Conservation (phyloP, 1,139 yeast species). For the Geotrichum phurueaensis region DNA sequence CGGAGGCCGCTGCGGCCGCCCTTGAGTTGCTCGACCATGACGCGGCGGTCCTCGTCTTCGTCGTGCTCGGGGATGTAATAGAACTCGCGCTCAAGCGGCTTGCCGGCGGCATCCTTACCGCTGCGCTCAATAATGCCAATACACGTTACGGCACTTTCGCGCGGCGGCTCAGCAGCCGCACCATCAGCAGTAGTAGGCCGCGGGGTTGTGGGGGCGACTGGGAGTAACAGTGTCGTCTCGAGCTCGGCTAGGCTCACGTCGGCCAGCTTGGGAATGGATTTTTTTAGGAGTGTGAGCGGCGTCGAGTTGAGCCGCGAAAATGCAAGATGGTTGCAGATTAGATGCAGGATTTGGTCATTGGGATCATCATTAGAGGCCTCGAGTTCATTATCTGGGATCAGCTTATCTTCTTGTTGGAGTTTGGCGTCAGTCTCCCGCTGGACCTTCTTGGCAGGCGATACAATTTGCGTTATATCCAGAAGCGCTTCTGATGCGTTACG, state of each 20-base stretch:
- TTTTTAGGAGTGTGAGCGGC: slow-evolving; percentile 63
- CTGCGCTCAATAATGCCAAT: slow-evolving; percentile 79
- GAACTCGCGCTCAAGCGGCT: slow-evolving; percentile 86
- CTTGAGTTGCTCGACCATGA: slow-evolving; percentile 57
- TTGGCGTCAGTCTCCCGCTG: background rate
- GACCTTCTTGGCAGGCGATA: background rate
- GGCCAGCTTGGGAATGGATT: slow-evolving; percentile 36
- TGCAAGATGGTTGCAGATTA: slow-evolving; percentile 78
- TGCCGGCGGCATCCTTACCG: slow-evolving; percentile 96
- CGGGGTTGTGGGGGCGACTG: background rate
- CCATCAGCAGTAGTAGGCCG: background rate
- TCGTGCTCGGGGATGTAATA: slow-evolving; percentile 85
- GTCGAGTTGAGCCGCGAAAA: slow-evolving; percentile 84
- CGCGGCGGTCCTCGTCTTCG: slow-evolving; percentile 59
- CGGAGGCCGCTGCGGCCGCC: slow-evolving; percentile 66
- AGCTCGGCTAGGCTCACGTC: background rate
- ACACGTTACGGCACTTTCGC: slow-evolving; percentile 41
- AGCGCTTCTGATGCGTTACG: background rate
- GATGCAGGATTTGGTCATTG: background rate
- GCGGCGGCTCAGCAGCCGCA: background rate
- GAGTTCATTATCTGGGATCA: no score
- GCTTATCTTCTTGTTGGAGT: background rate
- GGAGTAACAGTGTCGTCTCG: background rate
- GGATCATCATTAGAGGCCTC: background rate
- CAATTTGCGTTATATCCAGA: background rate